Percentiles rank a stretch among this genome's conserved stretches.
These are phyloP conservation scores for Zygotorulaspora chibaensis DNA, from an alignment of 805 yeast species.

Conservation along the genomic window DNA sequence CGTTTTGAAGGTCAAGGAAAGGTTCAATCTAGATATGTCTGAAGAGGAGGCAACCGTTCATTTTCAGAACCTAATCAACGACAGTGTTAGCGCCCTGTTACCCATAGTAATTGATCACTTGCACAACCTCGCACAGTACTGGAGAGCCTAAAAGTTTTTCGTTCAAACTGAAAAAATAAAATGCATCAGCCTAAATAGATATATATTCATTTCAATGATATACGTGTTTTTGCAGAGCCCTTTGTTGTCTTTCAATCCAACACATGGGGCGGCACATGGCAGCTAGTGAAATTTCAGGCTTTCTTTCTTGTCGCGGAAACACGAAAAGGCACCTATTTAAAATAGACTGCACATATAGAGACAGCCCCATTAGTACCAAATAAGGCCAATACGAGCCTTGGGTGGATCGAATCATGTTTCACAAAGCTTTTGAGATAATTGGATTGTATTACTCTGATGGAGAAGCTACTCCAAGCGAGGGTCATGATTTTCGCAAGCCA, in stretches of 20 bases:
- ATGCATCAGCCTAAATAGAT: neutral
- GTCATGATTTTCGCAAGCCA: constrained; percentile 36
- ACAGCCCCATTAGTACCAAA: too few relatives aligned
- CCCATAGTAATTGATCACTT: constrained; percentile 94
- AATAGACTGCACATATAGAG: neutral
- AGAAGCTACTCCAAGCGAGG: neutral
- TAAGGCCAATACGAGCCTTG: neutral
- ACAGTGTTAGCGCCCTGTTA: constrained; percentile 85
- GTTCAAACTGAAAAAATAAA: neutral
- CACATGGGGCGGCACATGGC: neutral
- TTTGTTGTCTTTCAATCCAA: too few relatives aligned
- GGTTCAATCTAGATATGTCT: constrained; percentile 86
- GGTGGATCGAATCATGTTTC: neutral
- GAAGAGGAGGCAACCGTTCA: constrained; percentile 96
- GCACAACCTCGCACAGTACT: constrained; percentile 94
- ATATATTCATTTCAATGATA: neutral
- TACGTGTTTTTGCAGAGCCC: too few relatives aligned
- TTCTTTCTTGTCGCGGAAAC: constrained; percentile 1
- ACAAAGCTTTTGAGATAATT: neutral
- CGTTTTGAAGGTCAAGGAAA: constrained; percentile 86
- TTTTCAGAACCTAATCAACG: constrained; percentile 90
- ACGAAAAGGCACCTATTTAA: neutral
- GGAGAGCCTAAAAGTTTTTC: constrained; percentile 66
- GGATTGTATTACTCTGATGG: neutral
- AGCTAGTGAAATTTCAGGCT: neutral